These are phyloP conservation scores for Penicillium atrosanguineum DNA, from an alignment of 495 filamentous ascomycete species.

Conservation along the genomic window DNA sequence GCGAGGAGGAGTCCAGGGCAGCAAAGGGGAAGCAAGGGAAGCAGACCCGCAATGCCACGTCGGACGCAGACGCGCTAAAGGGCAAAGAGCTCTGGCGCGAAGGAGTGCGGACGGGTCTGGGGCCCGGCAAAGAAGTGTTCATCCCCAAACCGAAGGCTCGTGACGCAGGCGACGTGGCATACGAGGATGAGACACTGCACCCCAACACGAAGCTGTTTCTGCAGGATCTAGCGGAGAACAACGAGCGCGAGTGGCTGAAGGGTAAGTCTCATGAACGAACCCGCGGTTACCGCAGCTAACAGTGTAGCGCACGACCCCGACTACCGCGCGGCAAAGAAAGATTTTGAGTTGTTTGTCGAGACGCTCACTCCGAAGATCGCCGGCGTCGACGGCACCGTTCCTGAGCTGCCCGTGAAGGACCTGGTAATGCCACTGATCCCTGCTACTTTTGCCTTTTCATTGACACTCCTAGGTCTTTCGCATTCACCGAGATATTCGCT, in stretches of 20 bases:
- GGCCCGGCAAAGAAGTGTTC: constrained; percentile 61
- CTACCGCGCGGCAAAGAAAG: constrained; percentile 70
- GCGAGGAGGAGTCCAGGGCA: constrained; percentile 21
- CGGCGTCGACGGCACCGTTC: constrained; percentile 72
- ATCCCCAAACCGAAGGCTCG: constrained; percentile 70
- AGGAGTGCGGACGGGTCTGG: constrained; percentile 55
- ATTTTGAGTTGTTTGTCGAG: constrained; percentile 75
- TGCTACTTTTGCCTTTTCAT: neutral
- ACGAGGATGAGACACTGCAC: constrained; percentile 69
- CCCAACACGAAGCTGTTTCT: constrained; percentile 81
- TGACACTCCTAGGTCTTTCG: constrained; percentile 59
- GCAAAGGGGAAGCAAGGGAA: constrained; percentile 19
- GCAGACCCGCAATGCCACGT: constrained; percentile 2
- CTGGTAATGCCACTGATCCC: constrained; percentile 40
- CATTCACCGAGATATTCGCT: constrained; percentile 80
- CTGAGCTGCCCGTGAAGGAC: constrained; percentile 79
- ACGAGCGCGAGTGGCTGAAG: constrained; percentile 80
- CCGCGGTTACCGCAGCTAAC: constrained; percentile 8
- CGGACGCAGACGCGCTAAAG: constrained; percentile 22
- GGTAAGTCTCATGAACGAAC: constrained; percentile 38
- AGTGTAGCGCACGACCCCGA: constrained; percentile 67
- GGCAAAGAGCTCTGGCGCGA: constrained; percentile 56
- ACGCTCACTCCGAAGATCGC: constrained; percentile 65
- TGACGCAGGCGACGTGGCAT: constrained; percentile 61
- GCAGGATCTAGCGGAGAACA: constrained; percentile 70